Evolutionary conservation across 768 basidiomycete species (phyloP).

Genomic region (Pisolithus microcarpus): DNA sequence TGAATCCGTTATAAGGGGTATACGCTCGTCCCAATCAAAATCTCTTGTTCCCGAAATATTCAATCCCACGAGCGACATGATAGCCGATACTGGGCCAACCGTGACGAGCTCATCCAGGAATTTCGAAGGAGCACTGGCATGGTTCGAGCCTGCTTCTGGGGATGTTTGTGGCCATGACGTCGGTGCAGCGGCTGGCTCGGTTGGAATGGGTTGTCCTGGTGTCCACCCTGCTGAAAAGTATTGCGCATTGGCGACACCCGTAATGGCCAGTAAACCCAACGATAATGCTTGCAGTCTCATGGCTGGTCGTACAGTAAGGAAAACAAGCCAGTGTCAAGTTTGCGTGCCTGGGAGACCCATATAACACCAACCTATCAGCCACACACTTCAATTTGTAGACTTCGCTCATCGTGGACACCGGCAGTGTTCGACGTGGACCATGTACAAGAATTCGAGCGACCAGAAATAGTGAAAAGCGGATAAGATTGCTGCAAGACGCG

Average conservation of each 20-base stretch:
- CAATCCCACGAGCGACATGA: constrained; percentile 56
- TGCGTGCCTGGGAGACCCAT: no score
- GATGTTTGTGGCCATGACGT: constrained; percentile 15
- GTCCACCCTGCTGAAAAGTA: constrained; percentile 81
- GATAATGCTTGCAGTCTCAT: constrained; percentile 47
- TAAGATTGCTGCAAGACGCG: not conserved
- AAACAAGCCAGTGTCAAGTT: no score
- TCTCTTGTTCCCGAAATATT: constrained; percentile 54
- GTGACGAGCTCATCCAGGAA: constrained; percentile 37
- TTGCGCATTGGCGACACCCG: constrained; percentile 41
- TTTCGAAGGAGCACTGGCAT: constrained; percentile 6
- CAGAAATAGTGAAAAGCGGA: not conserved
- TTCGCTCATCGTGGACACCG: no score
- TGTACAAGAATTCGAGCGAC: no score
- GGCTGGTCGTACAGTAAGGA: not conserved
- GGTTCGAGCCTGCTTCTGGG: constrained; percentile 20
- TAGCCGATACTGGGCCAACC: constrained; percentile 43
- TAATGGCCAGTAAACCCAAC: constrained; percentile 22
- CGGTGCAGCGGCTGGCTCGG: constrained; percentile 8
- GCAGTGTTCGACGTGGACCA: no score
- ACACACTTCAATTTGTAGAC: no score
- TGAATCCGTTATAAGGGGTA: constrained; percentile 76
- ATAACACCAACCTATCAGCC: no score
- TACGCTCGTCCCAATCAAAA: constrained; percentile 58
- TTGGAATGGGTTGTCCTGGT: constrained; percentile 56